Conservation (phyloP, 1,284 basidiomycete species). For the Sutorius eximius region DNA sequence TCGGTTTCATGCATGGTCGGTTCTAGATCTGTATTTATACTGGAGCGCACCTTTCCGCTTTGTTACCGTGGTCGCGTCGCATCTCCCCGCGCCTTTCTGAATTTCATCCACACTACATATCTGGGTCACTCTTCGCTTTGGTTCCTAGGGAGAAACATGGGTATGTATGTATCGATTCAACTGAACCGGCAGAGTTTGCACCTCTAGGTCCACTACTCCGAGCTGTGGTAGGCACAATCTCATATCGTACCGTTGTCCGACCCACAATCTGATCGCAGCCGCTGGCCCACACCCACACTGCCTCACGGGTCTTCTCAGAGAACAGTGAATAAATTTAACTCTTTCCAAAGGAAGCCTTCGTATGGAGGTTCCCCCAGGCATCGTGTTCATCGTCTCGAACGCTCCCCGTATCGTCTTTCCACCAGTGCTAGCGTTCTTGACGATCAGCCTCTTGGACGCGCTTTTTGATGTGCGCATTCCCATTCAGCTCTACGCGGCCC, state of each 20-base stretch:
- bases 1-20: not conserved
- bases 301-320: too few species aligned
- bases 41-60: not conserved
- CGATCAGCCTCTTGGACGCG: conserved; percentile 7
- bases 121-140: too few species aligned
- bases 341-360: not conserved
- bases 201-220: too few species aligned
- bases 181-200: too few species aligned
- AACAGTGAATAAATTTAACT: not conserved
- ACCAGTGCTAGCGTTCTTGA: conserved; percentile 17
- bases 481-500: conserved; percentile 16
- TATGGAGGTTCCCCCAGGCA: conserved; percentile 32
- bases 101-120: not conserved
- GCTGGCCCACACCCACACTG: too few species aligned
- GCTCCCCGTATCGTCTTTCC: conserved; percentile 23
- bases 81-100: not conserved
- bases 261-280: too few species aligned
- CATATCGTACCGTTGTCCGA: too few species aligned
- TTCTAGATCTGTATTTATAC: not conserved
- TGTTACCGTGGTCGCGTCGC: not conserved
- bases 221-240: too few species aligned
- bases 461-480: conserved; percentile 9
- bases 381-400: conserved; percentile 22
- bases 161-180: not conserved
- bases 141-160: too few species aligned